Evolutionary conservation across 1,284 basidiomycete genomes (phyloP).

Genomic region (Thelephora terrestris): DNA sequence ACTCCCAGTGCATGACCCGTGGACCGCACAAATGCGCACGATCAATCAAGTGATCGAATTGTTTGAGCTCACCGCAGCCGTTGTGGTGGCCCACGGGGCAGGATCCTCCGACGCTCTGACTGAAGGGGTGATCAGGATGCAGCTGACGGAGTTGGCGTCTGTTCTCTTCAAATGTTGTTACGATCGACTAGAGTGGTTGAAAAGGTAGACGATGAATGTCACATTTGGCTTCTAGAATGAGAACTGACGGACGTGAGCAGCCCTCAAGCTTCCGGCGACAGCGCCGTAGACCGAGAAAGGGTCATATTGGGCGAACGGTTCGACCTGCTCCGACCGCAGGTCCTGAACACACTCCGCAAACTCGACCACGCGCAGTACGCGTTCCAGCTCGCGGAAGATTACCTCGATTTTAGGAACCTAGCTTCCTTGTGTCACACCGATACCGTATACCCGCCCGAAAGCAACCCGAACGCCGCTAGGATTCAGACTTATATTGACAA

Average conservation of each 20-base stretch:
- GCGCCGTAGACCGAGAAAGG: slow-evolving; percentile 39
- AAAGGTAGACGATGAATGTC: slow-evolving; percentile 36
- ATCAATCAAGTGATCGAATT: slow-evolving; percentile 67
- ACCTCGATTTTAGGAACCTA: slow-evolving; percentile 75
- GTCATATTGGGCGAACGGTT: slow-evolving; percentile 57
- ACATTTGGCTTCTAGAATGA: not conserved
- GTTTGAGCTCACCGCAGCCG: slow-evolving; percentile 58
- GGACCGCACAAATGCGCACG: slow-evolving; percentile 67
- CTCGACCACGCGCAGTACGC: slow-evolving; percentile 58
- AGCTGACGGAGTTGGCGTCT: slow-evolving; percentile 66
- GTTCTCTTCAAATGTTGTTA: slow-evolving; percentile 63
- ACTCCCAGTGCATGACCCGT: slow-evolving; percentile 64
- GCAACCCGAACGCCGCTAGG: slow-evolving; percentile 47
- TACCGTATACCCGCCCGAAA: slow-evolving; percentile 48
- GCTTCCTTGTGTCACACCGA: slow-evolving; percentile 74
- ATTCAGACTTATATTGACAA: slow-evolving; percentile 70
- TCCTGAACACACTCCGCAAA: slow-evolving; percentile 71
- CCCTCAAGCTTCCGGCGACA: slow-evolving; percentile 33
- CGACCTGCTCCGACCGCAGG: slow-evolving; percentile 54
- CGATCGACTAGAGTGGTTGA: slow-evolving; percentile 63
- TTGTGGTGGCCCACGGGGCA: slow-evolving; percentile 21
- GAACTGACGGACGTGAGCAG: slow-evolving; percentile 20
- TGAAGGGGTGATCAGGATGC: slow-evolving; percentile 27
- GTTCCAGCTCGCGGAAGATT: slow-evolving; percentile 76
- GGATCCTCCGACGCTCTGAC: slow-evolving; percentile 20